These are phyloP conservation scores for Pseudogymnoascus sp. DNA, from an alignment of 2,329 filamentous ascomycete species.

Conservation along the genomic window DNA sequence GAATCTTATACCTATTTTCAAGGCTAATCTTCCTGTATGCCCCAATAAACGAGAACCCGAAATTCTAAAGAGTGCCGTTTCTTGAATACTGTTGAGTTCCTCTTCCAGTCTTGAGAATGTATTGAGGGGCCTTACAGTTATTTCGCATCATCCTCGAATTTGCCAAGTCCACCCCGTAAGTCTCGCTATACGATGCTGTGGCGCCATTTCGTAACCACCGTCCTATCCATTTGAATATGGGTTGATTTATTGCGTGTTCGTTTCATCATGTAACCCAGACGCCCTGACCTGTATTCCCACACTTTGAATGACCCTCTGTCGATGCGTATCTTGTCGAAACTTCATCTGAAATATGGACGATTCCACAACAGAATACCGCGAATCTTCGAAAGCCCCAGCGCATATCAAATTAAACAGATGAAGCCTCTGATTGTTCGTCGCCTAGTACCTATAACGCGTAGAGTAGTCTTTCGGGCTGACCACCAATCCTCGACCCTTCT, in stretches of 20 bases:
- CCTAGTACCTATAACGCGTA: conserved; percentile 60
- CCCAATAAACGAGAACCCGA: not conserved
- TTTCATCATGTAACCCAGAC: not conserved
- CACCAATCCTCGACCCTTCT: conserved; percentile 93
- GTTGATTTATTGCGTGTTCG: not conserved
- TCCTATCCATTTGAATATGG: not conserved
- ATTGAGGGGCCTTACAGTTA: conserved; percentile 5
- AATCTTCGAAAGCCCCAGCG: not conserved
- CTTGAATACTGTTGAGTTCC: not conserved
- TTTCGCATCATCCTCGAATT: not conserved
- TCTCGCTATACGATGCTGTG: not conserved
- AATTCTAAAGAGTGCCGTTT: not conserved
- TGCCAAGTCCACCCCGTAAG: not conserved
- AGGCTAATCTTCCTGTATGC: not conserved
- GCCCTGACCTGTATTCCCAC: not conserved
- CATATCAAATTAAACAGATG: not conserved
- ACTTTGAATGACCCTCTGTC: not conserved
- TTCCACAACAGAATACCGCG: not conserved
- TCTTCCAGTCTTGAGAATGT: not conserved
- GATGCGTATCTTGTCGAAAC: not conserved
- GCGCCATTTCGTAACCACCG: not conserved
- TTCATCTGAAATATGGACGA: not conserved
- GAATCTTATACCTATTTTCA: not conserved
- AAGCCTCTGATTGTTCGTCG: not conserved
- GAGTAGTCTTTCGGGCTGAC: conserved; percentile 87